These are phyloP conservation scores for Gaultheria prostrata DNA, from an alignment of 148 eudicot species.

Conservation along the genomic window DNA sequence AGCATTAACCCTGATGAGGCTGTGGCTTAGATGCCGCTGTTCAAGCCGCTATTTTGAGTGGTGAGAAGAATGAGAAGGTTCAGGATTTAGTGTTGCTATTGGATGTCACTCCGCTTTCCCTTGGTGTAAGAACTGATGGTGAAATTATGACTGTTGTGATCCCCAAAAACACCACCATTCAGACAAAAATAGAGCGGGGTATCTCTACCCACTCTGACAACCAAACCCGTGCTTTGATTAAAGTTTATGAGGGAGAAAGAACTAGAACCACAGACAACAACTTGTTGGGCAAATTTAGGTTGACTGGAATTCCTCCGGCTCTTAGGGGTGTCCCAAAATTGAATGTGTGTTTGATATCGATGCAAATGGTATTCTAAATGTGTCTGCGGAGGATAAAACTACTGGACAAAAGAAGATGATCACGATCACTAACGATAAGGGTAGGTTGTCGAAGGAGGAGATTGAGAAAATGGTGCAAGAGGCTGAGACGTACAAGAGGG, in stretches of 20 bases:
- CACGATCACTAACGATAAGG: too few relatives aligned
- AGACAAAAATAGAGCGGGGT: not conserved
- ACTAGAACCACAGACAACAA: slow-evolving; percentile 18
- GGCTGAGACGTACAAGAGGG: slow-evolving; percentile 23
- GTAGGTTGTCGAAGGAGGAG: too few relatives aligned
- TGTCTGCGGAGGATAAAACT: slow-evolving; percentile 22
- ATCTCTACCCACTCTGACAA: too few relatives aligned
- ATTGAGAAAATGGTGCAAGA: slow-evolving; percentile 17
- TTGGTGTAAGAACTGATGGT: not conserved
- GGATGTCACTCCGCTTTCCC: not conserved
- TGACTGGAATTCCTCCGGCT: slow-evolving; percentile 18
- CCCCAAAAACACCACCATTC: not conserved
- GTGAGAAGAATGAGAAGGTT: not conserved
- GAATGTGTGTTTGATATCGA: slow-evolving; percentile 20
- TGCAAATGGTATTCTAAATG: slow-evolving; percentile 19
- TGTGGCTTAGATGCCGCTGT: not conserved
- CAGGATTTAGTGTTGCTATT: not conserved
- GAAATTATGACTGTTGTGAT: not conserved
- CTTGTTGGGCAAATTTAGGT: slow-evolving; percentile 14
- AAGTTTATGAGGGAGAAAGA: not conserved
- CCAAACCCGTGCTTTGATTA: not conserved
- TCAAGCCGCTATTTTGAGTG: not conserved
- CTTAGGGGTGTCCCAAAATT: slow-evolving; percentile 22
- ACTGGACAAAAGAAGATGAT: slow-evolving; percentile 18
- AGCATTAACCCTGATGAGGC: not conserved